These are phyloP conservation scores for Buxus sempervirens DNA, from an alignment of 164 flowering plant species.

Conservation along the genomic window DNA sequence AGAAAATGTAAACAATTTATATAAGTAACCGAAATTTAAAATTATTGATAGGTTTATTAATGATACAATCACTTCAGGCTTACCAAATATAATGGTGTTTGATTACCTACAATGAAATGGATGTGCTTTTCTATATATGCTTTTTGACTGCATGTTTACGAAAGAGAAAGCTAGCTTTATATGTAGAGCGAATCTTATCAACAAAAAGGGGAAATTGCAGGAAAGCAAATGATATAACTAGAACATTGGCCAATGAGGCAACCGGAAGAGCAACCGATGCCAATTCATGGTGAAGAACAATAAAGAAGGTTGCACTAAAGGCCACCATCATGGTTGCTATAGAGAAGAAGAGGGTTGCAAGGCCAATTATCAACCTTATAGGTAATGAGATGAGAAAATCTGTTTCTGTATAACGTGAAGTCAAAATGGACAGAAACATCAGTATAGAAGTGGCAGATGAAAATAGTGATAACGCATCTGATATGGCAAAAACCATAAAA, in stretches of 20 bases:
- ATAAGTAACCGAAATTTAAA: too few relatives aligned
- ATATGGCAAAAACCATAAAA: conserved; percentile 27
- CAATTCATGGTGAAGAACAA: conserved; percentile 13
- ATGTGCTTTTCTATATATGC: too few relatives aligned
- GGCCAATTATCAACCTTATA: conserved; percentile 22
- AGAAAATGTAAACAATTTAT: too few relatives aligned
- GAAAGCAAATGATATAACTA: background rate
- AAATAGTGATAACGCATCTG: conserved; percentile 29
- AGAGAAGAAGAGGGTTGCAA: conserved; percentile 18
- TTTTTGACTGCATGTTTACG: background rate
- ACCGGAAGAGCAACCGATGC: background rate
- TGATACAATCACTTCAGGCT: too few relatives aligned
- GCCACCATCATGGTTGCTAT: conserved; percentile 26
- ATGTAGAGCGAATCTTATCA: conserved; percentile 9
- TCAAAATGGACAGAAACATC: conserved; percentile 41
- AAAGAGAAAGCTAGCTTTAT: background rate
- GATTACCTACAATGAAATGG: too few relatives aligned
- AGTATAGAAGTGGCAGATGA: conserved; percentile 31
- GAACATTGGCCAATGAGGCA: background rate
- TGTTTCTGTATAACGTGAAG: conserved; percentile 36
- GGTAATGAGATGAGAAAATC: conserved; percentile 36
- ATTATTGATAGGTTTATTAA: too few relatives aligned
- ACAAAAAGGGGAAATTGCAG: conserved; percentile 11
- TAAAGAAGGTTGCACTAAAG: conserved; percentile 18
- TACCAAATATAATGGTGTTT: too few relatives aligned